Evolutionary conservation across 2,329 filamentous ascomycete genomes (phyloP).

Genomic region (Hypoxylon sp.): DNA sequence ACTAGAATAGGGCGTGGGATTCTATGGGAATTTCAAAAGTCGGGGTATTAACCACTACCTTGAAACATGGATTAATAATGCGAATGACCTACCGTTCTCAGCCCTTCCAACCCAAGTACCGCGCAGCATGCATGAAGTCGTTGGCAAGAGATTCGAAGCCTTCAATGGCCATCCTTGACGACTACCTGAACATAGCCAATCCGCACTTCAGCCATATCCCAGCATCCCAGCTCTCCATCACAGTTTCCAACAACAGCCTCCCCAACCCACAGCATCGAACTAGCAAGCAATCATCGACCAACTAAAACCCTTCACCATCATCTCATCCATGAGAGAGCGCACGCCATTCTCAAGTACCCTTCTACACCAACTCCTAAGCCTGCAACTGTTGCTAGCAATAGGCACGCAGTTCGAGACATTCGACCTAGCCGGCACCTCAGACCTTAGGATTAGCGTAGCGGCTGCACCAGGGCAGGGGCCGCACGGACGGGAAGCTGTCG

Average conservation of each 20-base stretch:
- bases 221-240: constrained; percentile 55
- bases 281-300: constrained; percentile 65
- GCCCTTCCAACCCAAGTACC: neutral
- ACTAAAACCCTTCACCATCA: constrained; percentile 70
- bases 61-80: neutral
- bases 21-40: neutral
- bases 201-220: constrained; percentile 64
- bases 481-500: constrained; percentile 42
- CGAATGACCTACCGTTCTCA: neutral
- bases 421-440: constrained; percentile 67
- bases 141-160: constrained; percentile 20
- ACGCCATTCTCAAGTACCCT: constrained; percentile 72
- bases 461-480: constrained; percentile 62
- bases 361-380: constrained; percentile 71
- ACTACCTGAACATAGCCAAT: constrained; percentile 68
- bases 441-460: constrained; percentile 65
- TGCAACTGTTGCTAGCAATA: constrained; percentile 74
- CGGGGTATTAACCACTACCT: neutral
- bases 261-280: constrained; percentile 54
- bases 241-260: constrained; percentile 32
- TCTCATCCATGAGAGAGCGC: constrained; percentile 75
- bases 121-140: neutral
- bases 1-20: neutral
- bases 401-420: constrained; percentile 73
- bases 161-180: constrained; percentile 68